Evolutionary conservation across 2,329 filamentous ascomycete species (phyloP), one percentile per base, ranked within the genome.

Genomic region (Chaetoscypha palmicola): DNA sequence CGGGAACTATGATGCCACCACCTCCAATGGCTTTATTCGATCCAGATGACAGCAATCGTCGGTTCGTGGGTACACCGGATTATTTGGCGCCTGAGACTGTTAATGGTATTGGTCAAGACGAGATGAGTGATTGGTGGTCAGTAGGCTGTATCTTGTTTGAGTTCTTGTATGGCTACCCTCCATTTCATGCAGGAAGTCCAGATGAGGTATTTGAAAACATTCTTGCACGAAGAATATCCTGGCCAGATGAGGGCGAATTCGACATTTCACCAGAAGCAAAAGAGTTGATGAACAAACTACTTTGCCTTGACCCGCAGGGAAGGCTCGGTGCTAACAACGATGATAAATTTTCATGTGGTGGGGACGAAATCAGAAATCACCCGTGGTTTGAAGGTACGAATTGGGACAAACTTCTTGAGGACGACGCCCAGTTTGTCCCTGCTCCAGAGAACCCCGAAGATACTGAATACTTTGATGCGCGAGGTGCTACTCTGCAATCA

Each of bases 41-140:
- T 58, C 92, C 92, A 0, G 85, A 95, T 60, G 92, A 98, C 59
- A 94, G 81, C 48, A 91, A 87, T 60, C 80, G 92, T 42, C 82
- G 88, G 30, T 98, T 98, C 57, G 92, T 98, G 7, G 92, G 92
- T 23, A 98, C 92, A 0, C 92, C 92, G 0, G 92, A 98, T 64
- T 98, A 98, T 61, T 76, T 98, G 11, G 92, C 92, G 0, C 92
- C 92, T 0, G 94, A 98, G 62, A 98, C 94, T 0, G 94, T 98
- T 60, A 90, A 88, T 53, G 92, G 94, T 38, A 81, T 89, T 53
- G 89, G 91, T 1, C 92, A 98, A 64, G 92, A 98, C 59, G 91
- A 97, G 64, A 92, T 91, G 54, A 97, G 92, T 61, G 92, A 98
- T 79, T 98, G 92, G 92, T 98, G 92, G 92, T 97, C 92, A 17